Evolutionary conservation across 164 flowering plant genomes (phyloP), one percentile per base, ranked within the genome.

Genomic region (Nymphaea thermarum): DNA sequence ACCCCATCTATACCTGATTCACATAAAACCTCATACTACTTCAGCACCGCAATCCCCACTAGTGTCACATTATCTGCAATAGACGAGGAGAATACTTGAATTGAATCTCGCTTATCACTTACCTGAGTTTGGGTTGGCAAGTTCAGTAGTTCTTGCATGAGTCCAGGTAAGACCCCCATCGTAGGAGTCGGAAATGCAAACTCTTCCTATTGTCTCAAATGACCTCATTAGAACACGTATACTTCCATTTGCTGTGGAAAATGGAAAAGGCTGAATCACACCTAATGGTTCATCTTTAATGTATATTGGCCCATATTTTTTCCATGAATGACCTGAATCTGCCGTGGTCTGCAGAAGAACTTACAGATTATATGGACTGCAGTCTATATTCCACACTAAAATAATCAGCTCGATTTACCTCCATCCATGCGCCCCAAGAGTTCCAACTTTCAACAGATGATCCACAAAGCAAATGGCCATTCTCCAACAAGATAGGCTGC

Each of bases 361-460:
- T 51, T 15, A 51, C 12, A 51, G 57, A 51, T 3, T 51, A 51
- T 15, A 51, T 51, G 0, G 36, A 25, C 36, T 25, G 36, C 36
- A 25, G 36, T 25, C 36, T 25, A 25, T 25, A 25, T 1, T 25
- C 36, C 36, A 10, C 57, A 5, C 2, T 51, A 51, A 8, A 51
- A 5, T 51, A 51, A 51, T 51, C 57, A 51, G 57, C 57, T 41
- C 12, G n/a, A 62, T 41, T 64, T 75, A 93, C 96, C 96, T 93
- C 98, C 73, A 89, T 72, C 97, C 97, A 91, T 73, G 98, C 84
- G 2, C 98, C 98, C 98, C 96, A 93, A 17, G 98, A 87, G 74
- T 93, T 93, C 98, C 98, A 93, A 73, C 98, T 93, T 77, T 91
- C 94, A 25, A 93, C 96, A 62, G 97, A 93, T 36, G 97, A 91